These are phyloP conservation scores for Fusarium clavum DNA, from an alignment of 2,329 filamentous ascomycete genomes.

Conservation along the genomic window DNA sequence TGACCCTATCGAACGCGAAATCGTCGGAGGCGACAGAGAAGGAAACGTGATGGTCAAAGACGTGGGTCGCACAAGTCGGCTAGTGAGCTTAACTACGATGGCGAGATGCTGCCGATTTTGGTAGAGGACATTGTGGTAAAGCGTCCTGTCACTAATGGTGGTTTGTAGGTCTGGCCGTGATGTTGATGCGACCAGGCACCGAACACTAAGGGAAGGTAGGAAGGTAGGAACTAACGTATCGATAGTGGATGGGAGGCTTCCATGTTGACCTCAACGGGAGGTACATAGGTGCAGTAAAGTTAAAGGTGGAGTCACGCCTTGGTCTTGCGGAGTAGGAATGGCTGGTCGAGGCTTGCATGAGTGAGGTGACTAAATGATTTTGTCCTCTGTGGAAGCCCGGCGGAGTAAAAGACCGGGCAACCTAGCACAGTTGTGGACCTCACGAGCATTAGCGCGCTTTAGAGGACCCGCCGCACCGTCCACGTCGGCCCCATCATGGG, in stretches of 20 bases:
- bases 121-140: slow-evolving; percentile 43
- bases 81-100: slow-evolving; percentile 18
- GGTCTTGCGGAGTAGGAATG: not conserved
- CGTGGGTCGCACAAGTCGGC: slow-evolving; percentile 1
- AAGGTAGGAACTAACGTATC: not conserved
- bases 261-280: slow-evolving; percentile 18
- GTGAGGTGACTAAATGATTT: not conserved
- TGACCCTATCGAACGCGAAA: slow-evolving; percentile 10
- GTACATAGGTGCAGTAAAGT: not conserved
- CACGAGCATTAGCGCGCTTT: slow-evolving; percentile 15
- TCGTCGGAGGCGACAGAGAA: not conserved
- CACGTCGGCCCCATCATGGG: not conserved
- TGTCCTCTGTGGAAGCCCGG: not conserved
- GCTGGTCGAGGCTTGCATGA: not conserved
- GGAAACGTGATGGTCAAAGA: not conserved
- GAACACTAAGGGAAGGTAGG: not conserved
- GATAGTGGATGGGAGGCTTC: not conserved
- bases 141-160: slow-evolving; percentile 28
- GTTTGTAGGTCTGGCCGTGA: slow-evolving; percentile 23
- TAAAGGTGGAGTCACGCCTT: not conserved
- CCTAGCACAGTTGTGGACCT: not conserved
- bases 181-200: slow-evolving; percentile 27
- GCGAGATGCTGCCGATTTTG: slow-evolving; percentile 13
- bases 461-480: not conserved
- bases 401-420: not conserved